A percentile compares a stretch with the other conserved stretches of the same genome.
Evolutionary conservation across 768 basidiomycete genomes (phyloP).

Genomic region (Pisolithus orientalis): DNA sequence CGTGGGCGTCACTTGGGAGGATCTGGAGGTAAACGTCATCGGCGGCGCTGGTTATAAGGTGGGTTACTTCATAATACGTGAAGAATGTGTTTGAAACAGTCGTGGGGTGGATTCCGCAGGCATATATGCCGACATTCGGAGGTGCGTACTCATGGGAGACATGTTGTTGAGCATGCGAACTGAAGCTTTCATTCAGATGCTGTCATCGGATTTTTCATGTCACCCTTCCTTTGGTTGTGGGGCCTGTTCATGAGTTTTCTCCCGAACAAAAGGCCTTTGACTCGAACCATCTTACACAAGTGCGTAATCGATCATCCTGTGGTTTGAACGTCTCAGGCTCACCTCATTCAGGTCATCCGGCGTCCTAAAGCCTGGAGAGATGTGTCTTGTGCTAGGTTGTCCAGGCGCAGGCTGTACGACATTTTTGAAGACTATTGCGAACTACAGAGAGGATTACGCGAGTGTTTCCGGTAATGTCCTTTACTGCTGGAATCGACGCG

Average conservation of each 20-base stretch:
- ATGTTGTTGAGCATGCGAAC: background rate
- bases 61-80: slow-evolving; percentile 1
- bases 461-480: slow-evolving; percentile 64
- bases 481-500: slow-evolving; percentile 75
- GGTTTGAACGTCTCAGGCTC: background rate
- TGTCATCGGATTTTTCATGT: slow-evolving; percentile 45
- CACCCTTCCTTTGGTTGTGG: slow-evolving; percentile 46
- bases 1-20: slow-evolving; percentile 71
- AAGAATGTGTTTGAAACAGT: background rate
- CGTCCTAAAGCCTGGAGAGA: slow-evolving; percentile 71
- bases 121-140: slow-evolving; percentile 55
- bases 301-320: slow-evolving; percentile 17
- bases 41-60: slow-evolving; percentile 57
- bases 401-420: slow-evolving; percentile 84
- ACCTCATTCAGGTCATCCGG: slow-evolving; percentile 50
- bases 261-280: slow-evolving; percentile 30
- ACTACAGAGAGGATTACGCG: slow-evolving; percentile 61
- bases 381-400: slow-evolving; percentile 81
- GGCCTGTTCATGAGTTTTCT: slow-evolving; percentile 34
- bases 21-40: slow-evolving; percentile 54
- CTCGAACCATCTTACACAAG: slow-evolving; percentile 57
- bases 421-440: slow-evolving; percentile 79
- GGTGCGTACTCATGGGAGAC: slow-evolving; percentile 32
- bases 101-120: slow-evolving; percentile 18
- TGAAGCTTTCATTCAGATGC: slow-evolving; percentile 34